Conservation (phyloP, 2,329 filamentous ascomycete genomes). For the Leptographium radiaticola region DNA sequence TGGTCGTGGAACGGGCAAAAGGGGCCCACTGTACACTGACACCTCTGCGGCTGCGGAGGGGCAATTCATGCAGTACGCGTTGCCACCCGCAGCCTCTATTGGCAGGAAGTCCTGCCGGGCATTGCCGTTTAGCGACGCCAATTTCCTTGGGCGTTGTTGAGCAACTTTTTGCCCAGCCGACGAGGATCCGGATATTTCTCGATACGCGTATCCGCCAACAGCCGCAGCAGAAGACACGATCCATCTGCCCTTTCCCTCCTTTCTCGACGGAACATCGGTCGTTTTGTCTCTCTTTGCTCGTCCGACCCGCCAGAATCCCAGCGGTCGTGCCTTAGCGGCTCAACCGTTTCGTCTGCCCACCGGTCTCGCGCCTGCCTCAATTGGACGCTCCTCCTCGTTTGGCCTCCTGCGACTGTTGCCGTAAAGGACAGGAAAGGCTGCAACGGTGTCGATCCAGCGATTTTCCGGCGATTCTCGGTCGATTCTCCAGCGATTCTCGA, state of each 20-base stretch:
- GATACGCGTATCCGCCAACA: neutral
- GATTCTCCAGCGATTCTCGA: neutral
- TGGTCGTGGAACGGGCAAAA: neutral
- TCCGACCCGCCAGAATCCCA: neutral
- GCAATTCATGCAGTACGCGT: neutral
- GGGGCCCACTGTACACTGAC: neutral
- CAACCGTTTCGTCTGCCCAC: too few species aligned
- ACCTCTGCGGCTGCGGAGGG: neutral
- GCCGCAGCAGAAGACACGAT: neutral
- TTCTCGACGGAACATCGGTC: neutral
- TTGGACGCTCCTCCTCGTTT: too few species aligned
- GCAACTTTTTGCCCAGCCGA: neutral
- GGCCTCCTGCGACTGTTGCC: too few species aligned
- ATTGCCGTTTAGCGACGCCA: neutral
- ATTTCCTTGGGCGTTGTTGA: neutral
- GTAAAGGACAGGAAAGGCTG: too few species aligned
- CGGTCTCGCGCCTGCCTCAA: too few species aligned
- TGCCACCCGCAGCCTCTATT: neutral
- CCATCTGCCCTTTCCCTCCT: neutral
- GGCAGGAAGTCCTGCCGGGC: neutral
- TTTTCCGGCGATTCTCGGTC: too few species aligned
- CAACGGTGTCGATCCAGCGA: too few species aligned
- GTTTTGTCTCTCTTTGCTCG: neutral
- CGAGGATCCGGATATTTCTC: neutral
- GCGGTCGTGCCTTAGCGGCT: too few species aligned